Conservation (phyloP, 2,329 filamentous ascomycete species). For the Graphiopsis chlorocephala region DNA sequence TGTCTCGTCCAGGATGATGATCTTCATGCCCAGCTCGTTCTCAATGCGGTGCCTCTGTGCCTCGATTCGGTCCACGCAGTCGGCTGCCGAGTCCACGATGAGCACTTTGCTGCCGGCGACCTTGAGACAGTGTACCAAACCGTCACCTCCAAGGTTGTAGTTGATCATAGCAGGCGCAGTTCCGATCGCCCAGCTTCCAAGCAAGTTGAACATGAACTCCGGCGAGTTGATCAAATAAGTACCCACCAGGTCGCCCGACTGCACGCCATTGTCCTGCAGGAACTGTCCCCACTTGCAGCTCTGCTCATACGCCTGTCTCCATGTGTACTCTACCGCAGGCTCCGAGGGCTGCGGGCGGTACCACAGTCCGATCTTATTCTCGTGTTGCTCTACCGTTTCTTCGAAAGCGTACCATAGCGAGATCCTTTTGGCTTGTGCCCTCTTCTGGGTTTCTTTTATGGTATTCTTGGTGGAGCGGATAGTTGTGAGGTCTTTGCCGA, state of each 20-base stretch:
- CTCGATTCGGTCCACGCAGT: constrained; percentile 57
- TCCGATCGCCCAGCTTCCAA: constrained; percentile 34
- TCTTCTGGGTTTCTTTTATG: constrained; percentile 29
- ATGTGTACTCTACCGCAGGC: constrained; percentile 49
- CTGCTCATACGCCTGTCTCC: constrained; percentile 54
- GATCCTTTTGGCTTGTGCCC: constrained; percentile 51
- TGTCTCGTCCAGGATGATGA: constrained; percentile 52
- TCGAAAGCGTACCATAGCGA: constrained; percentile 67
- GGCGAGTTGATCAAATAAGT: constrained; percentile 37
- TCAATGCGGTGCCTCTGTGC: constrained; percentile 49
- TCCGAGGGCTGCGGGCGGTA: constrained; percentile 53
- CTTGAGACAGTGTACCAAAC: constrained; percentile 37
- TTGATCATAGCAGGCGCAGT: constrained; percentile 37
- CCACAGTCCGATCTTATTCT: constrained; percentile 61
- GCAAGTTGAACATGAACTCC: constrained; percentile 34
- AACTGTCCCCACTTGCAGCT: constrained; percentile 61
- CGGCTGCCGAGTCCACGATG: constrained; percentile 47
- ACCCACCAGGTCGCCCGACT: constrained; percentile 34
- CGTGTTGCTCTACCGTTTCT: constrained; percentile 39
- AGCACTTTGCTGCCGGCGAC: constrained; percentile 41
- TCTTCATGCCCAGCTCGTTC: constrained; percentile 57
- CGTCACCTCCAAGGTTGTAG: constrained; percentile 36
- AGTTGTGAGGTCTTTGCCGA: constrained; percentile 57
- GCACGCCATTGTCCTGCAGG: constrained; percentile 46
- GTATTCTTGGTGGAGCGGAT: constrained; percentile 46